Conservation (phyloP, 2,329 filamentous ascomycete species). For the Pseudopithomyces maydicus region DNA sequence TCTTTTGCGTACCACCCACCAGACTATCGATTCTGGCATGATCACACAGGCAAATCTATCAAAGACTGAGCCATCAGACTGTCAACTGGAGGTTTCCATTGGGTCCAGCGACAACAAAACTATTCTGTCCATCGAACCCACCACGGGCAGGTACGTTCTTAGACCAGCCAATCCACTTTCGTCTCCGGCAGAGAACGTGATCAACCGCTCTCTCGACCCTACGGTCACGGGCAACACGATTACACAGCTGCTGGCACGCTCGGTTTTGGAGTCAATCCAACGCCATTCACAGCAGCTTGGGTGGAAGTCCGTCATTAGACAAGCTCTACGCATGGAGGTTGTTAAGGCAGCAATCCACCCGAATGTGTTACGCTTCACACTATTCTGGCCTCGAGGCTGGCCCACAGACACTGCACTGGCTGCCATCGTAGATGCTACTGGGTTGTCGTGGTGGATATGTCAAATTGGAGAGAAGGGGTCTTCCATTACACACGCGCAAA, state of each 20-base stretch:
- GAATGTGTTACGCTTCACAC: slow-evolving; percentile 66
- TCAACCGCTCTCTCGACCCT: slow-evolving; percentile 66
- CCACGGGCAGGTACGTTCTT: slow-evolving; percentile 76
- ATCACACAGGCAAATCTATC: slow-evolving; percentile 64
- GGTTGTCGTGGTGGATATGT: slow-evolving; percentile 46
- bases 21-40: slow-evolving; percentile 63
- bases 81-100: slow-evolving; percentile 71
- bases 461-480: slow-evolving; percentile 30
- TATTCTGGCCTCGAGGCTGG: slow-evolving; percentile 77
- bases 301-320: slow-evolving; percentile 59
- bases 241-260: slow-evolving; percentile 66
- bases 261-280: slow-evolving; percentile 65
- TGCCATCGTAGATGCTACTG: slow-evolving; percentile 49
- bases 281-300: slow-evolving; percentile 66
- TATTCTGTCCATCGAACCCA: slow-evolving; percentile 72
- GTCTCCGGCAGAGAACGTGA: slow-evolving; percentile 62
- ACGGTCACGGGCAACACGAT: slow-evolving; percentile 63
- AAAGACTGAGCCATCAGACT: slow-evolving; percentile 67
- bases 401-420: slow-evolving; percentile 72
- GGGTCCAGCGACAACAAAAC: slow-evolving; percentile 63
- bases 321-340: slow-evolving; percentile 52
- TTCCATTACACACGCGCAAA: slow-evolving; percentile 35
- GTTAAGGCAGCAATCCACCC: slow-evolving; percentile 65
- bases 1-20: slow-evolving; percentile 66
- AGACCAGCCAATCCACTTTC: slow-evolving; percentile 58